Evolutionary conservation across 2,329 filamentous ascomycete species (phyloP).

Genomic region (Coleophoma cylindrospora): DNA sequence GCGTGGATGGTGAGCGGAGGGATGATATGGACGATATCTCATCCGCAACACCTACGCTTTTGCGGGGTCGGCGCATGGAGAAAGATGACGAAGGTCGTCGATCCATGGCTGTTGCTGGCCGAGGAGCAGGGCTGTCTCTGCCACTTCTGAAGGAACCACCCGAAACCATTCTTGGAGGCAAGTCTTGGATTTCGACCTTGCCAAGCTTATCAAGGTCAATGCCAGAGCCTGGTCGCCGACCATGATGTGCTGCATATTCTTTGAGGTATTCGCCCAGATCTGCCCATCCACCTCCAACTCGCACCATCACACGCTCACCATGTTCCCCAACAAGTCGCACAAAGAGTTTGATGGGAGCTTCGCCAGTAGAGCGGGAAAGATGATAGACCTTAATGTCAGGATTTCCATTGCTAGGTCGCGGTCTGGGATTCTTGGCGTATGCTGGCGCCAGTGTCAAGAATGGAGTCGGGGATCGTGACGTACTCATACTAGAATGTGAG

Average conservation of each 20-base stretch:
- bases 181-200: conserved; percentile 54
- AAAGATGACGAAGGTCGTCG: conserved; percentile 20
- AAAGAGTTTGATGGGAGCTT: conserved; percentile 89
- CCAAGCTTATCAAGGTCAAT: conserved; percentile 34
- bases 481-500: conserved; percentile 25
- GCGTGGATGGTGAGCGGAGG: conserved; percentile 17
- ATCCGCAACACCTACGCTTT: conserved; percentile 13
- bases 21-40: not conserved
- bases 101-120: conserved; percentile 19
- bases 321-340: conserved; percentile 87
- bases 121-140: conserved; percentile 35
- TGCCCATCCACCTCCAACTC: conserved; percentile 96
- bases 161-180: conserved; percentile 32
- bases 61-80: conserved; percentile 21
- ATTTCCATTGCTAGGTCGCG: conserved; percentile 45
- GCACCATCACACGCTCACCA: conserved; percentile 93
- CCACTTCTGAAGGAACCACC: conserved; percentile 14
- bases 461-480: conserved; percentile 51
- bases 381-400: conserved; percentile 90
- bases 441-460: conserved; percentile 67
- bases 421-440: conserved; percentile 38
- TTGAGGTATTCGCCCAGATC: conserved; percentile 92
- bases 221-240: conserved; percentile 50
- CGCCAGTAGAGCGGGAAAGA: conserved; percentile 75
- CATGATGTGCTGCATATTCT: conserved; percentile 90